Percentiles rank a stretch among this genome's conserved stretches.
Conservation (phyloP, 2,329 filamentous ascomycete species). For the Phialocephala sp. region DNA sequence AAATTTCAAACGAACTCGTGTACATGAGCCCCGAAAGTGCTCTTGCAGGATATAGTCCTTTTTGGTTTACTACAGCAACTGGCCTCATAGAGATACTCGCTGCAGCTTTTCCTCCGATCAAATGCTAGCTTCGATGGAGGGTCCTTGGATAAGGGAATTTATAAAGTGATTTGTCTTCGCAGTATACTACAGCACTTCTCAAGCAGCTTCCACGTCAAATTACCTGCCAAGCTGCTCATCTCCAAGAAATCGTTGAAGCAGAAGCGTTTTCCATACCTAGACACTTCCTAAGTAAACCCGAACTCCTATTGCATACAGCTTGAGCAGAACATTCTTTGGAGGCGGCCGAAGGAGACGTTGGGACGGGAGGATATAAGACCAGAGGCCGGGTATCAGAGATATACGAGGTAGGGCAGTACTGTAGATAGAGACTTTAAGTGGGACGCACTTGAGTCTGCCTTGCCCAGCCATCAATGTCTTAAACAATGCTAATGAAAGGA, state of each 20-base stretch:
- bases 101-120: neutral
- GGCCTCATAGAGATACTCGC: neutral
- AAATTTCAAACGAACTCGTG: neutral
- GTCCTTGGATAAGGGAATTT: neutral
- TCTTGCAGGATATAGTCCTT: slow-evolving; percentile 20
- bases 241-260: neutral
- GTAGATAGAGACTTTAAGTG: too few relatives aligned
- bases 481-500: too few relatives aligned
- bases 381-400: too few relatives aligned
- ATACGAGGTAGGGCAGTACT: too few relatives aligned
- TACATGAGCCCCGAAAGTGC: slow-evolving; percentile 16
- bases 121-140: neutral
- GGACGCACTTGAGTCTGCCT: neutral
- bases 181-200: neutral
- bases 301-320: slow-evolving; percentile 16
- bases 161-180: neutral
- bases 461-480: neutral
- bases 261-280: slow-evolving; percentile 1
- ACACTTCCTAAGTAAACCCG: slow-evolving; percentile 1
- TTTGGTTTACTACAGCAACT: slow-evolving; percentile 18
- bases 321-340: slow-evolving; percentile 6
- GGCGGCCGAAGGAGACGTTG: slow-evolving; percentile 6
- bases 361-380: too few relatives aligned
- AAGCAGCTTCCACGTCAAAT: neutral
- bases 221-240: neutral